Percentiles rank a stretch among this genome's conserved stretches.
Evolutionary conservation across 78 protist genomes (phyloP).

Genomic region (slime mould (Dictyostelium discoideum)): DNA sequence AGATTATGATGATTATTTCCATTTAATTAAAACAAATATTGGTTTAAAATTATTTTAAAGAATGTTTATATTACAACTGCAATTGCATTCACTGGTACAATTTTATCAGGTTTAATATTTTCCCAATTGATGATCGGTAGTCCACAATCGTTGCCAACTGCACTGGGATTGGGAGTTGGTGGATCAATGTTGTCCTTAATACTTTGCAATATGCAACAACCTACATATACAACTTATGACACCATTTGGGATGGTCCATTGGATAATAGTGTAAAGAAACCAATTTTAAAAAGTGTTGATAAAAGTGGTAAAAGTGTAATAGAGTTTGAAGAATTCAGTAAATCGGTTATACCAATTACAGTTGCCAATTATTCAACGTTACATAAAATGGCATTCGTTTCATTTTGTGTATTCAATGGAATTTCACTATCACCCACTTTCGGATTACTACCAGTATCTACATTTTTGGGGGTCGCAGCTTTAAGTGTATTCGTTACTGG

Average conservation of each 20-base stretch:
- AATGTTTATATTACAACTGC: background rate
- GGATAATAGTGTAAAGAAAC: background rate
- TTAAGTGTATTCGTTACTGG: background rate
- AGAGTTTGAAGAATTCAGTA: background rate
- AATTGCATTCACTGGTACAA: background rate
- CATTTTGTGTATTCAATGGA: background rate
- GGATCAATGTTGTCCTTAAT: background rate
- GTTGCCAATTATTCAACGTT: background rate
- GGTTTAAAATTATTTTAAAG: background rate
- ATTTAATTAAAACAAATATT: background rate
- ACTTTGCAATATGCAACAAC: background rate
- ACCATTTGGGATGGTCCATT: background rate
- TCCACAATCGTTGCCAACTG: background rate
- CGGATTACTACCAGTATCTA: background rate
- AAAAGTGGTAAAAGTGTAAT: background rate
- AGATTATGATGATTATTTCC: background rate
- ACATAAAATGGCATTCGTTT: background rate
- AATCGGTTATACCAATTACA: background rate
- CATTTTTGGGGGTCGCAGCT: background rate
- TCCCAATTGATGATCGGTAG: background rate
- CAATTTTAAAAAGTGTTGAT: background rate
- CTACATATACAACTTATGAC: background rate
- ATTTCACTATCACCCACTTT: background rate
- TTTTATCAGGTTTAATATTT: background rate
- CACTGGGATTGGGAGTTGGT: background rate